A percentile compares a stretch with the other conserved stretches of the same genome.
Conservation (phyloP, 306 rosid genomes). For the Dryas drummondii region DNA sequence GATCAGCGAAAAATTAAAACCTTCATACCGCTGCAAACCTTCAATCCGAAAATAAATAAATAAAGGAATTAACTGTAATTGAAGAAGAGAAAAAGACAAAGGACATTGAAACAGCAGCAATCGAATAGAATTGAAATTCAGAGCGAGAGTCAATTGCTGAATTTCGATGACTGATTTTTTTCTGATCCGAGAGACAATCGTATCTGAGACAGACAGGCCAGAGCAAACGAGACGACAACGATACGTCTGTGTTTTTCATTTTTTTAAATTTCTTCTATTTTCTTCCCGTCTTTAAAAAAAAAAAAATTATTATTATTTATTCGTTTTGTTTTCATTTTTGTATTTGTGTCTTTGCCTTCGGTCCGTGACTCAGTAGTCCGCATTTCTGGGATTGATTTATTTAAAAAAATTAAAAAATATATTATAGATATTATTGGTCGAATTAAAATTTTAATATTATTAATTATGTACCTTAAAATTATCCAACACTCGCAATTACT, state of each 20-base stretch:
- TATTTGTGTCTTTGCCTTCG: no score
- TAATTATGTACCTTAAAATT: no score
- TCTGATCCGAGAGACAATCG: neutral
- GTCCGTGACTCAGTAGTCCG: no score
- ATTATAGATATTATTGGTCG: no score
- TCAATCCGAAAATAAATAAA: neutral
- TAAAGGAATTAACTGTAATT: neutral
- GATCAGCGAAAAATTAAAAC: neutral
- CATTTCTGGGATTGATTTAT: no score
- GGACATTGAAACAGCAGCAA: neutral
- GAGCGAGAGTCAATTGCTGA: neutral
- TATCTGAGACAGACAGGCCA: neutral
- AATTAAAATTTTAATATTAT: no score
- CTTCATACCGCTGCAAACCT: neutral
- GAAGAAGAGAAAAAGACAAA: neutral
- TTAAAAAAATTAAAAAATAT: no score
- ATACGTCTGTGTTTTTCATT: neutral
- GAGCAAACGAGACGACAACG: neutral
- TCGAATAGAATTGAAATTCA: neutral
- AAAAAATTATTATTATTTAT: neutral
- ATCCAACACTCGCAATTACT: no score
- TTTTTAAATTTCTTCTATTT: neutral
- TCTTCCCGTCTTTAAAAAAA: no score
- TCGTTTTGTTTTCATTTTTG: no score
- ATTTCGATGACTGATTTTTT: slow-evolving; percentile 6